phyloP scores from a whole-genome alignment of 73 alveolate species.

The Symbiodinium natans region DNA sequence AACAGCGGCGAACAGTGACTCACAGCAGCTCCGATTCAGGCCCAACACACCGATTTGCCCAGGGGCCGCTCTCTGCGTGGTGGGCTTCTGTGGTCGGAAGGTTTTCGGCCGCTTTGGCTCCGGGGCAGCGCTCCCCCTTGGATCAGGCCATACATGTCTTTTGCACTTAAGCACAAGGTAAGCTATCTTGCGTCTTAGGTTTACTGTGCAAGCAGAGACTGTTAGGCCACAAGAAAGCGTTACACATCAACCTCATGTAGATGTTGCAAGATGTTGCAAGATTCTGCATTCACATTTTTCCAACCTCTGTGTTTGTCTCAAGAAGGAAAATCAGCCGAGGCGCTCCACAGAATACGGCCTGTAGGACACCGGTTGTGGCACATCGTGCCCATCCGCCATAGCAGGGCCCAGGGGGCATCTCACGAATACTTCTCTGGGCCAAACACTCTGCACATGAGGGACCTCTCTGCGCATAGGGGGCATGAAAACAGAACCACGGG shows the following conservation, averaged over 20 bases:
- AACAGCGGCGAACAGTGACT: not conserved
- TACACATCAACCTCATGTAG: too few relatives aligned
- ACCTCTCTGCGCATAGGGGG: too few relatives aligned
- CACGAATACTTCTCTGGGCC: not conserved
- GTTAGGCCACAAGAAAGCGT: too few relatives aligned
- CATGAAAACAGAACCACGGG: too few relatives aligned
- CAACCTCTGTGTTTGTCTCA: too few relatives aligned
- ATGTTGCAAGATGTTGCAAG: too few relatives aligned
- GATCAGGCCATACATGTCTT: too few relatives aligned
- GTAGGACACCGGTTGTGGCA: conserved; percentile 38
- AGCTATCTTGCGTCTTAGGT: too few relatives aligned
- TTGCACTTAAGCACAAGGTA: too few relatives aligned
- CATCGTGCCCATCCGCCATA: conserved; percentile 9
- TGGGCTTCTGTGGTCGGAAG: conserved; percentile 71
- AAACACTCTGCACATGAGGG: not conserved
- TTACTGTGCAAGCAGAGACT: too few relatives aligned
- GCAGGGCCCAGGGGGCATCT: not conserved
- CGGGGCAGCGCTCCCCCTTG: not conserved
- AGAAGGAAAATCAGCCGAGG: too few relatives aligned
- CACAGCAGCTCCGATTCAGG: not conserved
- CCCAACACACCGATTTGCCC: not conserved
- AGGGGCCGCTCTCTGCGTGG: conserved; percentile 26
- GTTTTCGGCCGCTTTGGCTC: conserved; percentile 57
- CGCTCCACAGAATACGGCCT: conserved; percentile 63
- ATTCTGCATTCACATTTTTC: too few relatives aligned